Percentiles rank a stretch among this genome's conserved stretches.
phyloP scores from a whole-genome alignment of 352 stramenopile genomes.

The Globisporangium apiculatum region DNA sequence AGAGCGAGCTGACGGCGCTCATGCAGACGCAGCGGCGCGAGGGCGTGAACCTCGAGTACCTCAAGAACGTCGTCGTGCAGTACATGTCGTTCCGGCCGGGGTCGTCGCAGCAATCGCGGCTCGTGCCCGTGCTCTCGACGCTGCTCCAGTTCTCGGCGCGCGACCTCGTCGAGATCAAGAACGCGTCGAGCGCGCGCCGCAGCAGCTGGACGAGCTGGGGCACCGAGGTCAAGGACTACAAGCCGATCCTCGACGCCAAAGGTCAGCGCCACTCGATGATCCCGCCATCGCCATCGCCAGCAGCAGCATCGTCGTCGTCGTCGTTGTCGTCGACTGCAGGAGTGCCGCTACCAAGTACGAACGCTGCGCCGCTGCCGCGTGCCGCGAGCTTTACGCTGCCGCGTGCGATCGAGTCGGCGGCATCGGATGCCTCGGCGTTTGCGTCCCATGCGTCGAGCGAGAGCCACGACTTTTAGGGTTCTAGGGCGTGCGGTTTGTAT shows the following conservation, averaged over 20 bases:
- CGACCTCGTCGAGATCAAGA: constrained; percentile 77
- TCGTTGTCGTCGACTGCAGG: background rate
- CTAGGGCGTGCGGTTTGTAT: background rate
- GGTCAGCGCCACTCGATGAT: constrained; percentile 23
- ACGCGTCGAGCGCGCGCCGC: constrained; percentile 33
- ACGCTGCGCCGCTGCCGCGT: constrained; percentile 12
- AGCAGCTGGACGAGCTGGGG: constrained; percentile 74
- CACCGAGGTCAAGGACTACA: constrained; percentile 48
- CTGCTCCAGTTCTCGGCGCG: constrained; percentile 72
- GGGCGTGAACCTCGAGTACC: constrained; percentile 87
- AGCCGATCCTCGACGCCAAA: constrained; percentile 42
- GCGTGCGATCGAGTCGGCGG: constrained; percentile 22
- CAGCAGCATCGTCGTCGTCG: constrained; percentile 5
- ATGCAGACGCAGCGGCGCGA: constrained; percentile 79
- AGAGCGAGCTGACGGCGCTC: constrained; percentile 63
- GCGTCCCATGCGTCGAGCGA: constrained; percentile 22
- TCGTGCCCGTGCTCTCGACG: constrained; percentile 81
- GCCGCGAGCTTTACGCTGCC: constrained; percentile 48
- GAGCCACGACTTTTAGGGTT: constrained; percentile 63
- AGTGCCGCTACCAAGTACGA: constrained; percentile 11
- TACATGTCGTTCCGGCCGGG: constrained; percentile 85
- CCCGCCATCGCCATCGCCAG: constrained; percentile 8
- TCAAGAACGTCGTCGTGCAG: constrained; percentile 89
- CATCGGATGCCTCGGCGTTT: constrained; percentile 25
- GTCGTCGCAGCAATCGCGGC: constrained; percentile 66